A percentile compares a stretch with the other conserved stretches of the same genome.
Conservation (phyloP, 139 green algal species). For the Pycnococcus provasolii region DNA sequence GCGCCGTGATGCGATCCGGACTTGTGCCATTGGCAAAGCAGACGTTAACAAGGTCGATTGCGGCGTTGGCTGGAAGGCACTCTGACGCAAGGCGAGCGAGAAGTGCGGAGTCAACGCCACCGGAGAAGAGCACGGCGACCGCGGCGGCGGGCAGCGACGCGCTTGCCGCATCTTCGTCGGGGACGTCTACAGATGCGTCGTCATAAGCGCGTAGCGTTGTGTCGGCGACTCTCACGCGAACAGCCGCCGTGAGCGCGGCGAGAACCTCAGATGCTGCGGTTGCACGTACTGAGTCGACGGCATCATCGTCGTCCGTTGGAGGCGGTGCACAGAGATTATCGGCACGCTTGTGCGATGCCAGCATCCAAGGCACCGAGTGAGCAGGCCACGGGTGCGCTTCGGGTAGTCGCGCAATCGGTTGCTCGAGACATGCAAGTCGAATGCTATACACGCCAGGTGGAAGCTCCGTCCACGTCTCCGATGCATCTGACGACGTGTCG, state of each 20-base stretch:
- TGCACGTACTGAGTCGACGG: background rate
- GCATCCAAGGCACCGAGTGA: too few relatives aligned
- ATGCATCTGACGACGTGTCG: too few relatives aligned
- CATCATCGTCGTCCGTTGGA: too few relatives aligned
- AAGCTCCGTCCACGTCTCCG: constrained; percentile 33
- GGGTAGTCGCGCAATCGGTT: too few relatives aligned
- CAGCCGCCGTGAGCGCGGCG: constrained; percentile 30
- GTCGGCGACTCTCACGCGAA: constrained; percentile 14
- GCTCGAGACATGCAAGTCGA: too few relatives aligned
- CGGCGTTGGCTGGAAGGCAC: constrained; percentile 35
- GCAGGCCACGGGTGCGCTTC: too few relatives aligned
- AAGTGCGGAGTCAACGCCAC: constrained; percentile 74
- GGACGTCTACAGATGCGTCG: too few relatives aligned
- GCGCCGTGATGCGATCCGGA: constrained; percentile 61
- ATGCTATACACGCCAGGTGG: constrained; percentile 37
- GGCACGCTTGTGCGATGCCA: too few relatives aligned
- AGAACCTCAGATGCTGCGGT: constrained; percentile 13
- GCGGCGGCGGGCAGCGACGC: constrained; percentile 22
- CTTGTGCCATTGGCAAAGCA: constrained; percentile 70
- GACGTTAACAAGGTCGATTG: constrained; percentile 76
- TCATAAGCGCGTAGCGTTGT: background rate
- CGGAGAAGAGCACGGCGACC: constrained; percentile 77
- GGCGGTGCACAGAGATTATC: too few relatives aligned
- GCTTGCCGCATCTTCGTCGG: background rate
- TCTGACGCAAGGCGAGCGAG: constrained; percentile 59